phyloP scores from a whole-genome alignment of 306 rosid species.

The Malus orientalis region DNA sequence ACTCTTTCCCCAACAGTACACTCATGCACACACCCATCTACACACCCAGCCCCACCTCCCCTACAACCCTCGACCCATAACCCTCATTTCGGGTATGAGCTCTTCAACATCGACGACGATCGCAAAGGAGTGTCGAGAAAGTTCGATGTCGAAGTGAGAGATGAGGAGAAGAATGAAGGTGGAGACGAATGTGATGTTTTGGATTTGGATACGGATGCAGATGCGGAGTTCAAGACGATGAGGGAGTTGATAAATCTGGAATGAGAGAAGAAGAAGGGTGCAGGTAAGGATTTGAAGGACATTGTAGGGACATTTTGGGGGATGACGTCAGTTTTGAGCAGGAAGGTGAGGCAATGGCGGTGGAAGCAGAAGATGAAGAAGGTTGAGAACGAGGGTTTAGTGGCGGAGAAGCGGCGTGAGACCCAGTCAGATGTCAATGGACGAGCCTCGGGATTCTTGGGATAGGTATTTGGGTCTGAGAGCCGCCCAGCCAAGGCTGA shows the following conservation, averaged over 20 bases:
- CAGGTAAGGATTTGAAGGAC: slow-evolving; percentile 54
- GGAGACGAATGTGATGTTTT: slow-evolving; percentile 43
- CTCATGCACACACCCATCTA: no score
- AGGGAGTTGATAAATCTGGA: slow-evolving; percentile 96
- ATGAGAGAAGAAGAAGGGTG: slow-evolving; percentile 46
- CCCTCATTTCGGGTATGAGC: slow-evolving; percentile 20
- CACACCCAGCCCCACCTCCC: no score
- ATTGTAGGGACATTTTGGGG: slow-evolving; percentile 68
- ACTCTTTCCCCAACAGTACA: no score
- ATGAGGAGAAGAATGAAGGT: slow-evolving; percentile 15
- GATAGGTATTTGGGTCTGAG: no score
- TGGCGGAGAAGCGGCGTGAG: slow-evolving; percentile 37
- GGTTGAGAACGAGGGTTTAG: slow-evolving; percentile 4
- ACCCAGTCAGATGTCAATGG: slow-evolving; percentile 47
- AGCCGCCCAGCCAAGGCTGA: no score
- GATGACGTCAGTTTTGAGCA: slow-evolving; percentile 59
- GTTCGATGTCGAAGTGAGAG: slow-evolving; percentile 29
- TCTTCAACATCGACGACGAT: slow-evolving; percentile 48
- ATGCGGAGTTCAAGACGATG: slow-evolving; percentile 61
- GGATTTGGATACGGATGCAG: slow-evolving; percentile 13
- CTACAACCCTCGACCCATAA: no score
- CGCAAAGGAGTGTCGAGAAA: slow-evolving; percentile 29
- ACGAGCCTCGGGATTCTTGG: no score
- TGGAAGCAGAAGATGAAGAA: slow-evolving; percentile 22
- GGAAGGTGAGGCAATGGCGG: slow-evolving; percentile 66